Evolutionary conservation across 768 basidiomycete species (phyloP), one percentile per base, ranked within the genome.

Genomic region (Naganishia onofrii): DNA sequence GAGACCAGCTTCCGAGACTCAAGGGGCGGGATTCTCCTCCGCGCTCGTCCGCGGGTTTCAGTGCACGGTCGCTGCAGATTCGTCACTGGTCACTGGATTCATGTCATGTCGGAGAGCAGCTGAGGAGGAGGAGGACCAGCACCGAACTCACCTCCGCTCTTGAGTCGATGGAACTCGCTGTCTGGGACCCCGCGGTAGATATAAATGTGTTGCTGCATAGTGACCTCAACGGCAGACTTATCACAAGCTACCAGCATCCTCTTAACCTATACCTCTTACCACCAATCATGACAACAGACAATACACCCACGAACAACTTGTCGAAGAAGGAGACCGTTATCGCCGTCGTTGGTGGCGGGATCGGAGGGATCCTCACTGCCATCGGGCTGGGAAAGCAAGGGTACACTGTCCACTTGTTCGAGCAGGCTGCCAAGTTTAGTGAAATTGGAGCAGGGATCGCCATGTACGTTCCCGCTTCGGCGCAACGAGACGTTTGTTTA

Each of bases 291-390:
- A 42, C 54, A 3, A 63, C 38, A 34, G 38, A 26, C 17, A 28
- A 1, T 34, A 46, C 17, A 26, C 13, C 17, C 34, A n/a, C 13
- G 26, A 63, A 21, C 60, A 10, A 36, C 12, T 36, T 21, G 34
- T 15, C 32, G 23, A 63, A 63, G 42, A 36, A 63, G 23, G 60
- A 63, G 3, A 44, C 60, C 8, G 46, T 42, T 29, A 72, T 75
- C 56, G 74, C 72, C 58, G 53, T 75, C 48, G 64, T 75, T 60
- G 74, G 74, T 28, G 74, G 69, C n/a, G 74, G 74, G 17, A 67
- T 75, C 42, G 69, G 71, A 19, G 74, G 74, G 1, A 23, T 73
- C 13, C 28, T 71, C 28, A 57, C 72, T 13, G 74, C 74, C 15
- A 60, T 75, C 19, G 72, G 68, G 0, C 68, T 75, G n/a, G 67